Conservation (phyloP, 768 basidiomycete species). For the Mycena belliarum region DNA sequence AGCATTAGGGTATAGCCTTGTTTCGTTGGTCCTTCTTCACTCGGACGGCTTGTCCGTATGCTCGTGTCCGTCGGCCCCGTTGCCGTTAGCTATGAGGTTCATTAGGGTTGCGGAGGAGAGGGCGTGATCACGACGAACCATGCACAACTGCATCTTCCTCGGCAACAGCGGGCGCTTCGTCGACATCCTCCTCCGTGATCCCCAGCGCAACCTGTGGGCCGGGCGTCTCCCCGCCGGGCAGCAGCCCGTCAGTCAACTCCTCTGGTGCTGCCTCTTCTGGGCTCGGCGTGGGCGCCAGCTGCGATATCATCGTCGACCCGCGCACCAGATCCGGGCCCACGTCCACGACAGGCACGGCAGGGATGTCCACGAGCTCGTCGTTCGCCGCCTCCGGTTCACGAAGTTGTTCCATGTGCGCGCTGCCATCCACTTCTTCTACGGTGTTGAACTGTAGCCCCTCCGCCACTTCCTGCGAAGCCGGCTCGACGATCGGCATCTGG, state of each 20-base stretch:
- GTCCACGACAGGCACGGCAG: slow-evolving; percentile 24
- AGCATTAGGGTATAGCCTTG: slow-evolving; percentile 6
- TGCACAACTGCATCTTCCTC: slow-evolving; percentile 8
- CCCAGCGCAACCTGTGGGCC: slow-evolving; percentile 22
- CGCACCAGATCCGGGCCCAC: slow-evolving; percentile 12
- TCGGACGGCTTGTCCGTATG: slow-evolving; percentile 4
- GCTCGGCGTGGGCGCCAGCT: slow-evolving; percentile 15
- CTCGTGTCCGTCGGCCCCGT: slow-evolving; percentile 1
- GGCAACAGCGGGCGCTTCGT: slow-evolving; percentile 5
- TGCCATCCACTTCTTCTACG: slow-evolving; percentile 20
- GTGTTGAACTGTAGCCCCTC: slow-evolving; percentile 18
- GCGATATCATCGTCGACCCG: slow-evolving; percentile 14
- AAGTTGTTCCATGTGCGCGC: slow-evolving; percentile 15
- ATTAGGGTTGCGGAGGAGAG: not conserved
- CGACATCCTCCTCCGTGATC: not conserved
- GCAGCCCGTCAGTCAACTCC: slow-evolving; percentile 8
- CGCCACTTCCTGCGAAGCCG: not conserved
- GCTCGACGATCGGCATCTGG: slow-evolving; percentile 8
- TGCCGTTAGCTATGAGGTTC: slow-evolving; percentile 5
- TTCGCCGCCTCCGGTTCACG: slow-evolving; percentile 15
- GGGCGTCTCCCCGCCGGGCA: slow-evolving; percentile 22
- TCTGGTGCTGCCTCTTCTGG: not conserved
- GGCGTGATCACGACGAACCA: slow-evolving; percentile 6
- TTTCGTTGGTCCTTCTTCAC: not conserved
- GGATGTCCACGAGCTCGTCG: slow-evolving; percentile 12